These are phyloP conservation scores for Coprinellus micaceus DNA, from an alignment of 768 basidiomycete species.

Conservation along the genomic window DNA sequence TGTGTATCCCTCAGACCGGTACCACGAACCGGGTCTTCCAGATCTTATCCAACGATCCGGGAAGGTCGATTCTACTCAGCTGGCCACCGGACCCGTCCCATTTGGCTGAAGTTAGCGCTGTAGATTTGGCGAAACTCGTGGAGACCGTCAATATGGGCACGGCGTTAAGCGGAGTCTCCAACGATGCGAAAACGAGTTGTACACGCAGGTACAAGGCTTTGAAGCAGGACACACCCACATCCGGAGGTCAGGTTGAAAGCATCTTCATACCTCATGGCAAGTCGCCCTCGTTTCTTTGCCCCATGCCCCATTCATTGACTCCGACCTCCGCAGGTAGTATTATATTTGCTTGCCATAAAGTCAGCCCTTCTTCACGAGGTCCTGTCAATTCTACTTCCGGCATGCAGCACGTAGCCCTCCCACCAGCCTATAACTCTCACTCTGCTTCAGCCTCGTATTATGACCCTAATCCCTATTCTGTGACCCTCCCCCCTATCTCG, in stretches of 20 bases:
- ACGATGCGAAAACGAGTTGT: conserved; percentile 81
- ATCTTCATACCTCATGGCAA: conserved; percentile 88
- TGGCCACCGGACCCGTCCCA: conserved; percentile 66
- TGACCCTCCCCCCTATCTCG: conserved; percentile 39
- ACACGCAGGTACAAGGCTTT: conserved; percentile 78
- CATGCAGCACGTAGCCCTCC: conserved; percentile 47
- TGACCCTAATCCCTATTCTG: conserved; percentile 40
- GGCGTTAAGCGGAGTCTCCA: conserved; percentile 44
- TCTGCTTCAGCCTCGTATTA: conserved; percentile 36
- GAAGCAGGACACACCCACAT: conserved; percentile 56
- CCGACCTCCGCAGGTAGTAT: conserved; percentile 48
- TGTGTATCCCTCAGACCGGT: conserved; percentile 48
- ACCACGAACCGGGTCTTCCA: conserved; percentile 70
- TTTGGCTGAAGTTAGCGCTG: conserved; percentile 38
- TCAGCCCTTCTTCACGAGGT: conserved; percentile 43
- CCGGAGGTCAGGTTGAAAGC: conserved; percentile 70
- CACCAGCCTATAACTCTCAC: conserved; percentile 31
- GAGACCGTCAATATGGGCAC: conserved; percentile 63
- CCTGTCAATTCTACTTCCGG: conserved; percentile 34
- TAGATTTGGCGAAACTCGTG: conserved; percentile 58
- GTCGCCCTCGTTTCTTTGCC: conserved; percentile 27
- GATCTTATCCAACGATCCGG: conserved; percentile 61
- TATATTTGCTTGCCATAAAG: conserved; percentile 73
- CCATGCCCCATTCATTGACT: conserved; percentile 23
- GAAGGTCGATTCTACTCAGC: conserved; percentile 58